Percentiles rank a stretch among this genome's conserved stretches.
phyloP scores from a whole-genome alignment of 116 monocot genomes.

The Trichopus zeylanicus region DNA sequence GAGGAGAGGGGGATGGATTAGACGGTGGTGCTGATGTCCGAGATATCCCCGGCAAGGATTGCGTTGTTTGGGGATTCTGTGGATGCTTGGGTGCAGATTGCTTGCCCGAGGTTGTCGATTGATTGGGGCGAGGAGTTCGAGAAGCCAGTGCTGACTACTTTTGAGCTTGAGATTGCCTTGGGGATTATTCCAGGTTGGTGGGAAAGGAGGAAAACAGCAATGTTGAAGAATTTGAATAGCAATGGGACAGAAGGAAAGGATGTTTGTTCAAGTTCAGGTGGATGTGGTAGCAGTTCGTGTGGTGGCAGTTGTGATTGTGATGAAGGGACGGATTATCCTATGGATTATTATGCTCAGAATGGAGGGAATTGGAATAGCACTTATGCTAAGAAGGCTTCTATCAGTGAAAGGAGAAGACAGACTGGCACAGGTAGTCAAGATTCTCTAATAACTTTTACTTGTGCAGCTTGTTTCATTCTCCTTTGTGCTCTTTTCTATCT shows the following conservation, averaged over 20 bases:
- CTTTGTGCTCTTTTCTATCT: too few relatives aligned
- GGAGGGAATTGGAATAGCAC: conserved; percentile 95
- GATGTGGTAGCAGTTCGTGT: conserved; percentile 19
- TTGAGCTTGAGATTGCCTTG: conserved; percentile 86
- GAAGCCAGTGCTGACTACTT: conserved; percentile 83
- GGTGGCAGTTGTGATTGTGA: conserved; percentile 17
- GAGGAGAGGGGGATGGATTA: conserved; percentile 76
- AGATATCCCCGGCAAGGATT: conserved; percentile 78
- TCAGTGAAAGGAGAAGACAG: conserved; percentile 6
- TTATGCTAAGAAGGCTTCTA: conserved; percentile 43
- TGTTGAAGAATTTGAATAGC: conserved; percentile 3
- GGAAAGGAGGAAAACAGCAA: conserved; percentile 41
- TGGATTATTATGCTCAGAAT: conserved; percentile 99
- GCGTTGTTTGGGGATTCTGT: conserved; percentile 73
- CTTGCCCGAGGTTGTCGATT: conserved; percentile 88
- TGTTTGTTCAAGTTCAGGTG: conserved; percentile 6
- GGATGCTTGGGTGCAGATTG: conserved; percentile 99
- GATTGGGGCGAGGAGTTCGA: conserved; percentile 97
- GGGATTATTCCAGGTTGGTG: conserved; percentile 86
- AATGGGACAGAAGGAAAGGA: not conserved
- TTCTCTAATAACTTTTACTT: too few relatives aligned
- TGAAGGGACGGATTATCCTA: conserved; percentile 65
- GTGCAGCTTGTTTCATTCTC: too few relatives aligned
- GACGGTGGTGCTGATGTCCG: conserved; percentile 93
- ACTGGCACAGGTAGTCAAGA: too few relatives aligned